Percentiles rank a stretch among this genome's conserved stretches.
phyloP scores from a whole-genome alignment of 2,329 filamentous ascomycete species.

The Nothomitra cinnamomea region DNA sequence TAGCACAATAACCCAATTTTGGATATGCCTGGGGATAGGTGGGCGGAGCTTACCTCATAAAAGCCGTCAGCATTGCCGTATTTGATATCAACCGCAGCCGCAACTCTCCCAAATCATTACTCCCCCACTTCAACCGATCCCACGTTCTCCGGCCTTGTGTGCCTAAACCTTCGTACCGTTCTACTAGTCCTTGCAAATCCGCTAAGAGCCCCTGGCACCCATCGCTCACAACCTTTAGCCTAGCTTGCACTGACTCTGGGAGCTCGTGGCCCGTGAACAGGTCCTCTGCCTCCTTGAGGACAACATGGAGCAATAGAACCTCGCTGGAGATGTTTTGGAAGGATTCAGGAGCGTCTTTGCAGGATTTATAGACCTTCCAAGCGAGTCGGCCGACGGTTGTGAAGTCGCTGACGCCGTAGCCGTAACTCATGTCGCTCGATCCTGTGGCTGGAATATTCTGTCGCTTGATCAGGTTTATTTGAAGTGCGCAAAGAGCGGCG shows the following conservation, averaged over 20 bases:
- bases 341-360: conserved; percentile 17
- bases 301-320: conserved; percentile 15
- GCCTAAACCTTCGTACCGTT: conserved; percentile 14
- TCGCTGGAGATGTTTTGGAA: conserved; percentile 14
- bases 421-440: conserved; percentile 2
- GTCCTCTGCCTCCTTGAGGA: conserved; percentile 16
- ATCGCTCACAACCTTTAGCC: conserved; percentile 3
- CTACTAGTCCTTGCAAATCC: conserved; percentile 14
- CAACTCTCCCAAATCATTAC: conserved; percentile 16
- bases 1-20: too few species aligned
- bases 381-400: background rate
- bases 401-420: background rate
- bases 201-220: conserved; percentile 10
- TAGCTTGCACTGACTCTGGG: conserved; percentile 2
- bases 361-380: conserved; percentile 16
- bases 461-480: too few species aligned
- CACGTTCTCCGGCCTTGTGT: conserved; percentile 16
- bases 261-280: conserved; percentile 12
- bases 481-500: too few species aligned
- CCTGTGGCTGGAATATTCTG: too few species aligned
- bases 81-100: conserved; percentile 14
- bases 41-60: conserved; percentile 7
- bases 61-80: conserved; percentile 14
- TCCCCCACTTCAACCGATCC: conserved; percentile 17
- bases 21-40: background rate